Percentiles rank a stretch among this genome's conserved stretches.
Evolutionary conservation across 164 flowering plant genomes (phyloP).

Genomic region (Liriodendron chinense): DNA sequence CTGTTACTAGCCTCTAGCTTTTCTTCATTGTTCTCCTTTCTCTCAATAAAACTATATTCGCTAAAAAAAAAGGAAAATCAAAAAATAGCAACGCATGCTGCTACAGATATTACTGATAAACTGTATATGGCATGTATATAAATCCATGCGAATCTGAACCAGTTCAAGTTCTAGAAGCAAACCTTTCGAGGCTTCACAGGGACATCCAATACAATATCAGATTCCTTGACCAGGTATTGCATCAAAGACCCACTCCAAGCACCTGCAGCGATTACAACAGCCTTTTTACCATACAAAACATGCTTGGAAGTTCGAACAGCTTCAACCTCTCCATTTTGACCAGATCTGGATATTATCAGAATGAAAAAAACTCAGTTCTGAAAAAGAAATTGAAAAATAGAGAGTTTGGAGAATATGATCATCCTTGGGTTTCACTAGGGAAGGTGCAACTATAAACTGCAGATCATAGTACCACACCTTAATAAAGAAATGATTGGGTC

Average conservation of each 20-base stretch:
- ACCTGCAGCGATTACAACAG: slow-evolving; percentile 84
- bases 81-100: no score
- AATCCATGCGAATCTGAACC: no score
- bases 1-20: no score
- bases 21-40: no score
- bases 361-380: neutral
- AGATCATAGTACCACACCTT: slow-evolving; percentile 41
- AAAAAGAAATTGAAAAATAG: neutral
- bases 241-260: slow-evolving; percentile 91
- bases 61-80: no score
- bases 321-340: slow-evolving; percentile 50
- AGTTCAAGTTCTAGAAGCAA: neutral
- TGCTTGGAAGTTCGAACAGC: slow-evolving; percentile 71
- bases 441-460: neutral
- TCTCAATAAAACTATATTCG: no score
- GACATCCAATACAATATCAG: slow-evolving; percentile 44
- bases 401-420: neutral
- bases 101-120: no score
- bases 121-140: no score
- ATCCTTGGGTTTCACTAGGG: neutral
- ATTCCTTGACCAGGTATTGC: slow-evolving; percentile 43
- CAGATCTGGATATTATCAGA: slow-evolving; percentile 38
- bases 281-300: slow-evolving; percentile 58
- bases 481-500: slow-evolving; percentile 68
- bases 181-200: slow-evolving; percentile 97